A percentile compares a stretch with the other conserved stretches of the same genome.
These are phyloP conservation scores for Gastrolobium bilobum DNA, from an alignment of 306 rosid genomes.

Conservation along the genomic window DNA sequence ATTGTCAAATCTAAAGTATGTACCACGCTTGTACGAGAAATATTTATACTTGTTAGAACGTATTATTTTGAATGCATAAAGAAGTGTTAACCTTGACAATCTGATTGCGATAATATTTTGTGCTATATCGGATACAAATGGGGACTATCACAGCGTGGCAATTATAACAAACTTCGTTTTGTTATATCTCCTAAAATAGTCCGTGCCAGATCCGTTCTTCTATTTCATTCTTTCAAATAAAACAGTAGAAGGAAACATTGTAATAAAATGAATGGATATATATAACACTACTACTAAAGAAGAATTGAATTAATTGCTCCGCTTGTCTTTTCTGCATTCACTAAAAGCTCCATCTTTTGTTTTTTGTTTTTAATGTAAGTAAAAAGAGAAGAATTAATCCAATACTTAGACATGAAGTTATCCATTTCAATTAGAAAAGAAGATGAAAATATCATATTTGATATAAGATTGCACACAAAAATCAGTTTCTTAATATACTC, in stretches of 20 bases:
- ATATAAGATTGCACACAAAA: no score
- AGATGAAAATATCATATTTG: no score
- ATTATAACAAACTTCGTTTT: not conserved
- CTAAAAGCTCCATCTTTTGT: no score
- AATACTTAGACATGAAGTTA: no score
- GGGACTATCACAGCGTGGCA: not conserved
- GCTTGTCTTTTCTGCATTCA: no score
- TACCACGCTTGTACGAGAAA: slow-evolving; percentile 17
- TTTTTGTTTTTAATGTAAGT: no score
- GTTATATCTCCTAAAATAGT: not conserved
- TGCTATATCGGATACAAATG: not conserved
- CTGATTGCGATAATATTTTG: slow-evolving; percentile 8
- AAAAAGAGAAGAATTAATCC: no score
- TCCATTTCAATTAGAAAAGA: no score
- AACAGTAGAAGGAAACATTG: not conserved
- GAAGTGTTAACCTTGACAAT: slow-evolving; percentile 6
- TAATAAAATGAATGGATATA: no score
- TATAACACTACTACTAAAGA: no score
- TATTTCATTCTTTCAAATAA: not conserved
- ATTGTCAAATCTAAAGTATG: slow-evolving; percentile 18
- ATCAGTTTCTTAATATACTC: no score
- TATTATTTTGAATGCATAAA: not conserved
- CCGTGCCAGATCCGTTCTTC: not conserved
- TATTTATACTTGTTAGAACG: slow-evolving; percentile 25
- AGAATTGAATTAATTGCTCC: no score